Evolutionary conservation across 257 asterid species (phyloP).

Genomic region (Solanum medicagineum): DNA sequence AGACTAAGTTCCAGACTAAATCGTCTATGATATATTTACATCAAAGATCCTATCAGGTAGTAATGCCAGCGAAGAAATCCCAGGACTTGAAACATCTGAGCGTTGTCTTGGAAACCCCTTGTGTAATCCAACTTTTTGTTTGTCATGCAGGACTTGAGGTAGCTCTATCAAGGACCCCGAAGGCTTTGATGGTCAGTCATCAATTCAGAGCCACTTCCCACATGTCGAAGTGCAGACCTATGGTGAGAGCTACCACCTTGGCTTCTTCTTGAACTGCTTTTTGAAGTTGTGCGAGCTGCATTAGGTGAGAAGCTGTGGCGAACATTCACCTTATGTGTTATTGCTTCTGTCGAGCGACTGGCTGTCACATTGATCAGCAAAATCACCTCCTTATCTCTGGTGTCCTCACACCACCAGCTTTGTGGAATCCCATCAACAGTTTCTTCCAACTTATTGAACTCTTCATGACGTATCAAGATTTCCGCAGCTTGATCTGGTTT

Average conservation of each 20-base stretch:
- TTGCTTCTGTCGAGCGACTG: constrained; percentile 36
- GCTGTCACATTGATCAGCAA: constrained; percentile 51
- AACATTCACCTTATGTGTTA: constrained; percentile 27
- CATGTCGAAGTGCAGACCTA: neutral
- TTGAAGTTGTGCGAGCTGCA: neutral
- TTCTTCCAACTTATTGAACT: constrained; percentile 51
- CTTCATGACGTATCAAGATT: constrained; percentile 54
- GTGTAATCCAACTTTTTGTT: neutral
- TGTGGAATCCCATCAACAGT: constrained; percentile 68
- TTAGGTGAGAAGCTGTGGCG: neutral
- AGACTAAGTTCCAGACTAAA: neutral
- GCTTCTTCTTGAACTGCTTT: neutral
- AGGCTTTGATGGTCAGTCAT: neutral
- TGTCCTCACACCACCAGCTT: constrained; percentile 86
- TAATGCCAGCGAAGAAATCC: neutral
- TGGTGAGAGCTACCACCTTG: constrained; percentile 3
- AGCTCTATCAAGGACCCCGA: neutral
- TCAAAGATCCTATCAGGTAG: neutral
- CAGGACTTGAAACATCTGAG: neutral
- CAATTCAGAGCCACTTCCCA: neutral
- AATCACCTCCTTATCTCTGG: constrained; percentile 62
- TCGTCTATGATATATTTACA: neutral
- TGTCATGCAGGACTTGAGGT: neutral
- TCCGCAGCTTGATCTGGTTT: constrained; percentile 54
- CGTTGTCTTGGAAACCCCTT: neutral